Conservation (phyloP, 2,329 filamentous ascomycete species). For the Phaeoacremonium minimum region DNA sequence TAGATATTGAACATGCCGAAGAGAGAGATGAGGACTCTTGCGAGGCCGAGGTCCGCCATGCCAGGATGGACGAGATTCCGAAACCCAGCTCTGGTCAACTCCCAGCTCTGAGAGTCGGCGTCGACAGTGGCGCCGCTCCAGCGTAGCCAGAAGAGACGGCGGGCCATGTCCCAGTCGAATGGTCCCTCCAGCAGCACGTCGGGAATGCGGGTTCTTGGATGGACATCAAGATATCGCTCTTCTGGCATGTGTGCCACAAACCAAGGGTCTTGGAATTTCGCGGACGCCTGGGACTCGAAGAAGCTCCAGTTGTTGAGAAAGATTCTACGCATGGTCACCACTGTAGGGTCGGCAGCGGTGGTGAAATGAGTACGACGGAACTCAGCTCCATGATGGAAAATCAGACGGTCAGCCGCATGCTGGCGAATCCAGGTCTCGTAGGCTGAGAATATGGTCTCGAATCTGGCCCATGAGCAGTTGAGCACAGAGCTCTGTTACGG, state of each 20-base stretch:
- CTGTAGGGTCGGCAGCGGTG: constrained; percentile 1
- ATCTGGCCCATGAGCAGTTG: constrained; percentile 35
- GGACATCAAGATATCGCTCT: constrained; percentile 14
- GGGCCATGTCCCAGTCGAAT: constrained; percentile 12
- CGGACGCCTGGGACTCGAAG: not conserved
- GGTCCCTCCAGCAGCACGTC: constrained; percentile 18
- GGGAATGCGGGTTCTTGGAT: constrained; percentile 17
- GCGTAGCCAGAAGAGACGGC: constrained; percentile 21
- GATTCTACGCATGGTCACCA: constrained; percentile 4
- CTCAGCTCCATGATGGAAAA: not conserved
- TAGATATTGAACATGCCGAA: too few species aligned
- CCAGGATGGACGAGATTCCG: too few species aligned
- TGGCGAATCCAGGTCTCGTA: constrained; percentile 41
- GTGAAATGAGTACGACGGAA: not conserved
- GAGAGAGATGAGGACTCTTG: too few species aligned
- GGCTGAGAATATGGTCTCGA: constrained; percentile 41
- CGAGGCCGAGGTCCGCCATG: too few species aligned
- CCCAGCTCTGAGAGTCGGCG: constrained; percentile 19
- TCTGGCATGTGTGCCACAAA: not conserved
- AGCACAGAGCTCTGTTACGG: constrained; percentile 35
- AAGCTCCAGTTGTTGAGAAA: not conserved
- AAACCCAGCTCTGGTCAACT: constrained; percentile 13
- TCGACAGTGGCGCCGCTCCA: constrained; percentile 15
- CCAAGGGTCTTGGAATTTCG: not conserved
- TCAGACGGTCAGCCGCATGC: constrained; percentile 19